phyloP scores from a whole-genome alignment of 2,329 filamentous ascomycete species.

The Xylaria arbuscula region DNA sequence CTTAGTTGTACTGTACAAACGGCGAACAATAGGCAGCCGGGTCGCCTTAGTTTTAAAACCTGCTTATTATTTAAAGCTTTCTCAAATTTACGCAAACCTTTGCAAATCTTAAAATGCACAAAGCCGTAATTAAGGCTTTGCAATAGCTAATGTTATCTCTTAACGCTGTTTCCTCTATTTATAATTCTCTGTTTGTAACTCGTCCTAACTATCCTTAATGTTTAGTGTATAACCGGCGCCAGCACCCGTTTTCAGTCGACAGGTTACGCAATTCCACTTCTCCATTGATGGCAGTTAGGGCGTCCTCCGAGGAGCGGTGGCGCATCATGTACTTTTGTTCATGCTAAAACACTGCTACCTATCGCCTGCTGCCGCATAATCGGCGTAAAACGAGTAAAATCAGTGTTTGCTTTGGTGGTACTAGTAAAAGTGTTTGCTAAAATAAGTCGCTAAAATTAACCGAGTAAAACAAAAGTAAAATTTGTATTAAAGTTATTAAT shows the following conservation, averaged over 20 bases:
- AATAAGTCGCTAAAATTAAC: background rate
- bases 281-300: background rate
- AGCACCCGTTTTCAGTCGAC: background rate
- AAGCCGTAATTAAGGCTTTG: no score
- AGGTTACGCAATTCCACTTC: background rate
- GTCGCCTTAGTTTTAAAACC: no score
- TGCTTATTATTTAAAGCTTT: no score
- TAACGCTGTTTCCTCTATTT: no score
- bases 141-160: no score
- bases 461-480: background rate
- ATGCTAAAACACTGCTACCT: background rate
- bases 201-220: background rate
- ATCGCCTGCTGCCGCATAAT: constrained; percentile 1
- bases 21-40: no score
- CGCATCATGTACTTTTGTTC: constrained; percentile 8
- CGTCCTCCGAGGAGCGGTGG: background rate
- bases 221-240: background rate
- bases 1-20: no score
- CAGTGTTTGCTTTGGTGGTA: background rate
- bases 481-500: background rate
- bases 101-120: no score
- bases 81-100: no score
- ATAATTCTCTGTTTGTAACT: no score
- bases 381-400: background rate
- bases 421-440: background rate